Evolutionary conservation across 306 rosid genomes (phyloP).

Genomic region (Sophora flavescens): DNA sequence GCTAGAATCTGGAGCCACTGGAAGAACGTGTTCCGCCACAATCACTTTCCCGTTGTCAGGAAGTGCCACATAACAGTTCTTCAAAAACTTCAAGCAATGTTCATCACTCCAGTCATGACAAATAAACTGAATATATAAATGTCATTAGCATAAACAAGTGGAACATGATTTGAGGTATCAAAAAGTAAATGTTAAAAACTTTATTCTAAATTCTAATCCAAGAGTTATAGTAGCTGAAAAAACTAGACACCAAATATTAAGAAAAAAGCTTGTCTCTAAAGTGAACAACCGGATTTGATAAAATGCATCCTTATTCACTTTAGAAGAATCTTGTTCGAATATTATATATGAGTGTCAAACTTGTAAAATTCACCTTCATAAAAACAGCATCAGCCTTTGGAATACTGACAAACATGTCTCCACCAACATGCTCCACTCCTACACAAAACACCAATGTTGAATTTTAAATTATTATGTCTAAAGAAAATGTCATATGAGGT

Average conservation of each 20-base stretch:
- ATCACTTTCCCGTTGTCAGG: conserved; percentile 87
- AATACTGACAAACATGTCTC: conserved; percentile 90
- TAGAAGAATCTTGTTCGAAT: no score
- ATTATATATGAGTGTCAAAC: not conserved
- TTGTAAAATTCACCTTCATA: conserved; percentile 73
- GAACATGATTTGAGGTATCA: not conserved
- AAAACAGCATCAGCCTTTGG: conserved; percentile 92
- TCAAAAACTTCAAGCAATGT: conserved; percentile 81
- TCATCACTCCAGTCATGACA: conserved; percentile 97
- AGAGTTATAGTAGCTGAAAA: not conserved
- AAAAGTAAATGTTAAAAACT: not conserved
- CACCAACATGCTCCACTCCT: conserved; percentile 96
- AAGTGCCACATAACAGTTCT: conserved; percentile 81
- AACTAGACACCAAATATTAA: no score
- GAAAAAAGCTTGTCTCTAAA: no score
- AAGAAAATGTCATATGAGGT: not conserved
- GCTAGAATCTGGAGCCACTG: conserved; percentile 80
- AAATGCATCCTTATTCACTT: no score
- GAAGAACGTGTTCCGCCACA: conserved; percentile 91
- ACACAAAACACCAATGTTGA: conserved; percentile 35
- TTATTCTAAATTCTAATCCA: not conserved
- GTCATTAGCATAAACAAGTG: conserved; percentile 32
- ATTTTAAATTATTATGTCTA: not conserved
- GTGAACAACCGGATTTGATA: no score
- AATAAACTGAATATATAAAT: conserved; percentile 63